phyloP scores from a whole-genome alignment of 805 yeast genomes.

The Starmera dryadoides region DNA sequence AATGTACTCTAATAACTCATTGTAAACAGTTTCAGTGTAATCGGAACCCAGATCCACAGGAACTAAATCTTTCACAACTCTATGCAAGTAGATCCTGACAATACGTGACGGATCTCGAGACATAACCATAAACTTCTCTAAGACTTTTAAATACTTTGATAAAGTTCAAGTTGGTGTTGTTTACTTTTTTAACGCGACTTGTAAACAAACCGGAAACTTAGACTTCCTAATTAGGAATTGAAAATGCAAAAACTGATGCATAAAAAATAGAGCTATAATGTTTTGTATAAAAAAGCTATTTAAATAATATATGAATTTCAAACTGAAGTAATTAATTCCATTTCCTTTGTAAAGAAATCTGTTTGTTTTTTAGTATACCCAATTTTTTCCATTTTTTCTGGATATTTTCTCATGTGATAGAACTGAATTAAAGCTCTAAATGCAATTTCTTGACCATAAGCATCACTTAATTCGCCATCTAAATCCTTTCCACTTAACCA shows the following conservation, averaged over 20 bases:
- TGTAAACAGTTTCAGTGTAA: conserved; percentile 8
- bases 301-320: neutral
- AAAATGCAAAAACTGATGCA: too few species aligned
- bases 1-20: conserved; percentile 15
- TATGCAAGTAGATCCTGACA: conserved; percentile 10
- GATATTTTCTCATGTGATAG: conserved; percentile 59
- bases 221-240: conserved; percentile 7
- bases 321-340: conserved; percentile 20
- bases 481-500: conserved; percentile 85
- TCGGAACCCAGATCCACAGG: conserved; percentile 8
- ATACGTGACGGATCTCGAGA: conserved; percentile 4
- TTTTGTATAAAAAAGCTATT: neutral
- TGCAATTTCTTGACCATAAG: conserved; percentile 82
- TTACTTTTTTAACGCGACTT: neutral
- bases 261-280: too few species aligned
- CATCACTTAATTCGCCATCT: conserved; percentile 64
- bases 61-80: conserved; percentile 10
- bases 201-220: conserved; percentile 1
- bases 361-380: conserved; percentile 42
- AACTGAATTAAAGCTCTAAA: conserved; percentile 71
- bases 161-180: too few species aligned
- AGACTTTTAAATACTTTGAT: too few species aligned
- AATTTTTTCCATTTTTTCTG: conserved; percentile 40
- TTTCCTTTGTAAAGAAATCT: conserved; percentile 35
- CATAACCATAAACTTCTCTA: too few species aligned